These are phyloP conservation scores for Protea cynaroides DNA, from an alignment of 164 flowering plant genomes.

Conservation along the genomic window DNA sequence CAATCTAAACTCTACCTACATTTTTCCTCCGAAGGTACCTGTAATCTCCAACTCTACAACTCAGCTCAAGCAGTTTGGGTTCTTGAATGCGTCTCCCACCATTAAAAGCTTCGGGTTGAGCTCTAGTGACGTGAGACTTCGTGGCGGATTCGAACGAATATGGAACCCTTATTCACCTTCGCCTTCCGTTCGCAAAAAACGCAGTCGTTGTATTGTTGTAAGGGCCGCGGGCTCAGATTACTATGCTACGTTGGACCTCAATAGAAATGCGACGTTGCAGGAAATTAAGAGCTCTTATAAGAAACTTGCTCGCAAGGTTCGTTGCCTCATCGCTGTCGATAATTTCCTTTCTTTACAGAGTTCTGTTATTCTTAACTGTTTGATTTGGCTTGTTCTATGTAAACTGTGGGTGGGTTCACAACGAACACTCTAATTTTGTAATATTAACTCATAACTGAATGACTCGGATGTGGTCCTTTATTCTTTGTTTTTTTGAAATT, in stretches of 20 bases:
- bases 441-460: too few relatives aligned
- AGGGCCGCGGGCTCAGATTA: constrained; percentile 41
- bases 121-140: background rate
- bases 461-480: too few relatives aligned
- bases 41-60: background rate
- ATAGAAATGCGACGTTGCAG: constrained; percentile 59
- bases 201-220: constrained; percentile 2
- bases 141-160: background rate
- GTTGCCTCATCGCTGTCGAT: background rate
- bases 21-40: background rate
- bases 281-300: constrained; percentile 80
- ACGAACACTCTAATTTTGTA: too few relatives aligned
- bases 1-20: constrained; percentile 1
- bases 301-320: constrained; percentile 86
- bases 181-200: background rate
- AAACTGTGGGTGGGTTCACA: too few relatives aligned
- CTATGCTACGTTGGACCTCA: constrained; percentile 58
- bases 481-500: too few relatives aligned
- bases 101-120: background rate
- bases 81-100: background rate
- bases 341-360: background rate
- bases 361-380: background rate
- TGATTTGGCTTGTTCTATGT: background rate
- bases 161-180: background rate
- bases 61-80: constrained; percentile 4